Percentiles rank a stretch among this genome's conserved stretches.
These are phyloP conservation scores for Myriosclerotinia curreyana DNA, from an alignment of 2,329 filamentous ascomycete genomes.

Conservation along the genomic window DNA sequence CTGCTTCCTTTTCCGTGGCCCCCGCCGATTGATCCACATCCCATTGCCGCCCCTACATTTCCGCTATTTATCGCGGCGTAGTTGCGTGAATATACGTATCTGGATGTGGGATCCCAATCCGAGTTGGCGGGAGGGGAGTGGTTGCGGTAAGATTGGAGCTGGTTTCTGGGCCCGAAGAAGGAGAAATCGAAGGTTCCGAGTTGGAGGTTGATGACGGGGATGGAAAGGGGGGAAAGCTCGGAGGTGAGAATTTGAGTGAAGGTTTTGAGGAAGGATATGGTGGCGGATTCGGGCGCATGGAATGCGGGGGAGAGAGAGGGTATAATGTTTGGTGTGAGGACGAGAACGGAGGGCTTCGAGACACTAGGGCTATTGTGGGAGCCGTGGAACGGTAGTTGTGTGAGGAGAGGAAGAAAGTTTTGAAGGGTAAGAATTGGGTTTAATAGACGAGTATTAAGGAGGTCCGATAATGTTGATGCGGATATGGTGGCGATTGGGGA, in stretches of 20 bases:
- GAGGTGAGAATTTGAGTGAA: slow-evolving; percentile 78
- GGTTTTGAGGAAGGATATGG: slow-evolving; percentile 81
- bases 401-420: slow-evolving; percentile 79
- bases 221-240: slow-evolving; percentile 72
- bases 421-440: slow-evolving; percentile 87
- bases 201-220: slow-evolving; percentile 83
- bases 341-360: slow-evolving; percentile 63
- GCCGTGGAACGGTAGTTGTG: slow-evolving; percentile 48
- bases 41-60: slow-evolving; percentile 15
- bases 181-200: slow-evolving; percentile 88
- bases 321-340: slow-evolving; percentile 78
- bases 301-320: slow-evolving; percentile 76
- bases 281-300: slow-evolving; percentile 79
- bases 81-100: slow-evolving; percentile 60
- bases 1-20: slow-evolving; percentile 49
- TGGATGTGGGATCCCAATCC: slow-evolving; percentile 58
- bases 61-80: slow-evolving; percentile 53
- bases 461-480: slow-evolving; percentile 79
- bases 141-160: slow-evolving; percentile 40
- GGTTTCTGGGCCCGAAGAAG: slow-evolving; percentile 53
- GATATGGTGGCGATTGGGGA: slow-evolving; percentile 83
- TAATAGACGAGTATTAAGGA: slow-evolving; percentile 87
- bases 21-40: slow-evolving; percentile 47
- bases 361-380: slow-evolving; percentile 28
- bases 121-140: slow-evolving; percentile 34